phyloP scores from a whole-genome alignment of 2,329 filamentous ascomycete genomes.

The Aaosphaeria arxii region DNA sequence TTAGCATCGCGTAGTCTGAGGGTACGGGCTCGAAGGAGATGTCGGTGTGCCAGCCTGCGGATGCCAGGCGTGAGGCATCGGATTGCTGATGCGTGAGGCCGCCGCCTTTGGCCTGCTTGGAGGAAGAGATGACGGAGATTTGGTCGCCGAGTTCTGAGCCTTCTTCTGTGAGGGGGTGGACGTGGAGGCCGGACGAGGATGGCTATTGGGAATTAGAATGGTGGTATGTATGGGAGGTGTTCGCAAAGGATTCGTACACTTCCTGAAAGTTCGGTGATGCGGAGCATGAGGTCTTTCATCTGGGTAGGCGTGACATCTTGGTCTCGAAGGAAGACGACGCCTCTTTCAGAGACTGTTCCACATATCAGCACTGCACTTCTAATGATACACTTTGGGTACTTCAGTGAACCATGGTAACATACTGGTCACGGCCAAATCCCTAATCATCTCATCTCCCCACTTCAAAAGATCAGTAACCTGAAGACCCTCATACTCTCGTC shows the following conservation, averaged over 20 bases:
- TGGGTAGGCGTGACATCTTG: slow-evolving; percentile 58
- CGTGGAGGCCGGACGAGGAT: slow-evolving; percentile 22
- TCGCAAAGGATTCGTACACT: slow-evolving; percentile 44
- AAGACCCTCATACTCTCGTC: slow-evolving; percentile 54
- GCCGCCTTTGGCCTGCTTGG: slow-evolving; percentile 28
- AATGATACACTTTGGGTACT: background rate
- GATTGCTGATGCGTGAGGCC: slow-evolving; percentile 47
- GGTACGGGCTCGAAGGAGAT: slow-evolving; percentile 50
- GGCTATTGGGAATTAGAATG: slow-evolving; percentile 25
- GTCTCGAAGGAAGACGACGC: slow-evolving; percentile 66
- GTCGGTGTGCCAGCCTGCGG: slow-evolving; percentile 25
- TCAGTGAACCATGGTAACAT: slow-evolving; percentile 15
- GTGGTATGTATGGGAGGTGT: slow-evolving; percentile 38
- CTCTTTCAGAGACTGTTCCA: slow-evolving; percentile 31
- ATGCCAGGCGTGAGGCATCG: slow-evolving; percentile 10
- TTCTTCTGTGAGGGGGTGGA: slow-evolving; percentile 43
- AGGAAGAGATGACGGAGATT: slow-evolving; percentile 39
- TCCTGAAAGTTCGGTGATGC: slow-evolving; percentile 56
- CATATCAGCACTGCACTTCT: background rate
- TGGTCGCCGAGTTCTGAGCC: slow-evolving; percentile 41
- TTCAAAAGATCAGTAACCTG: slow-evolving; percentile 61
- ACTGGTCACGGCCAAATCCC: slow-evolving; percentile 66
- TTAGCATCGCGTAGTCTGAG: slow-evolving; percentile 47
- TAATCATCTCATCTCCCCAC: slow-evolving; percentile 57
- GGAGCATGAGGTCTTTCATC: slow-evolving; percentile 60